phyloP scores from a whole-genome alignment of 768 basidiomycete genomes.

The Pisolithus microcarpus region DNA sequence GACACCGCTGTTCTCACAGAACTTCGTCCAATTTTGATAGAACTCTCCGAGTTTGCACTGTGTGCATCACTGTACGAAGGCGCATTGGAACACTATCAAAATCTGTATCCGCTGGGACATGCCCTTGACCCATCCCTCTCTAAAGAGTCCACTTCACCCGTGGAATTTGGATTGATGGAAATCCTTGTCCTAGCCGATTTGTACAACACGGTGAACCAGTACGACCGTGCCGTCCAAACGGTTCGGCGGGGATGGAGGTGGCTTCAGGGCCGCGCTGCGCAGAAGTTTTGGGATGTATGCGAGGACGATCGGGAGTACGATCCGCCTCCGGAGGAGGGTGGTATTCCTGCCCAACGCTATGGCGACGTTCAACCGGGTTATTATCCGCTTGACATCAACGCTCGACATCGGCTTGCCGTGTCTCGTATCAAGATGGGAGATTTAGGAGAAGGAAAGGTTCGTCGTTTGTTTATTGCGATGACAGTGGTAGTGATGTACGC shows the following conservation, averaged over 20 bases:
- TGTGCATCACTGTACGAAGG: constrained; percentile 64
- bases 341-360: constrained; percentile 26
- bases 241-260: constrained; percentile 78
- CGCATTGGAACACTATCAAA: constrained; percentile 66
- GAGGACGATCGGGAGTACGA: constrained; percentile 84
- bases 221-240: constrained; percentile 58
- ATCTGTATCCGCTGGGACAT: constrained; percentile 33
- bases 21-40: constrained; percentile 64
- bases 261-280: constrained; percentile 76
- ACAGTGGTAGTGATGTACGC: neutral
- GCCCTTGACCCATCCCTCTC: constrained; percentile 24
- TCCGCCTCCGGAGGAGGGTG: constrained; percentile 52
- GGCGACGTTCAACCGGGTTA: constrained; percentile 50
- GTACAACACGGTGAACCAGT: constrained; percentile 62
- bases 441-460: constrained; percentile 73
- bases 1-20: constrained; percentile 75
- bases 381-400: constrained; percentile 35
- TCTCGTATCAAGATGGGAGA: constrained; percentile 77
- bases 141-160: constrained; percentile 4
- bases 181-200: constrained; percentile 83
- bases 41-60: constrained; percentile 56
- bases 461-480: constrained; percentile 10
- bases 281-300: constrained; percentile 73
- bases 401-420: constrained; percentile 78
- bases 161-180: constrained; percentile 39